These are phyloP conservation scores for Boletales sp. DNA, from an alignment of 768 basidiomycete species.

Conservation along the genomic window DNA sequence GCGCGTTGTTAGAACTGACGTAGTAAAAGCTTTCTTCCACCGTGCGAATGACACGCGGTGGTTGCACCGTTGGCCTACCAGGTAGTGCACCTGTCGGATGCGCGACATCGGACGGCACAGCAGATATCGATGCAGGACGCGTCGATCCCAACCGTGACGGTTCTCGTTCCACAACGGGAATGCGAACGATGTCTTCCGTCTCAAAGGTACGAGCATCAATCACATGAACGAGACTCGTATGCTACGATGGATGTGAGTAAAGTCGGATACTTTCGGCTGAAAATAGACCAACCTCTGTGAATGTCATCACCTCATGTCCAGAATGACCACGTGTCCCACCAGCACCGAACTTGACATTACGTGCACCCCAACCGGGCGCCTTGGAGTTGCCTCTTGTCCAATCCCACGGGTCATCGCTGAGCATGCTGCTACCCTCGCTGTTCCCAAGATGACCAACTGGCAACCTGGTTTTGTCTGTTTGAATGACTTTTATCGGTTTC, in stretches of 20 bases:
- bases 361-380: slow-evolving; percentile 79
- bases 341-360: slow-evolving; percentile 82
- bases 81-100: slow-evolving; percentile 9
- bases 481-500: slow-evolving; percentile 64
- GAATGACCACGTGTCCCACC: slow-evolving; percentile 44
- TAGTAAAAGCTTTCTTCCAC: slow-evolving; percentile 59
- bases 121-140: slow-evolving; percentile 9
- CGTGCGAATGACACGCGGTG: slow-evolving; percentile 43
- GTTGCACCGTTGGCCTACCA: slow-evolving; percentile 15
- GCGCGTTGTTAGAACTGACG: slow-evolving; percentile 15
- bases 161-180: slow-evolving; percentile 39
- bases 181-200: slow-evolving; percentile 61
- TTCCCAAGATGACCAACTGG: slow-evolving; percentile 31
- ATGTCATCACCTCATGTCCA: slow-evolving; percentile 77
- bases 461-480: slow-evolving; percentile 44
- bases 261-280: neutral
- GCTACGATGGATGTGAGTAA: slow-evolving; percentile 41
- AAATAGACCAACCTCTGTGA: slow-evolving; percentile 69
- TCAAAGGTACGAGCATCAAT: slow-evolving; percentile 88
- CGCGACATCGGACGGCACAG: slow-evolving; percentile 8
- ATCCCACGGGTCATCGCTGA: slow-evolving; percentile 65
- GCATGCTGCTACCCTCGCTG: slow-evolving; percentile 46
- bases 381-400: slow-evolving; percentile 55
- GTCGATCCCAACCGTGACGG: slow-evolving; percentile 9
- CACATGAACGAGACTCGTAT: slow-evolving; percentile 77